phyloP scores from a whole-genome alignment of 257 asterid genomes.

The Fraxinus cuspidata region DNA sequence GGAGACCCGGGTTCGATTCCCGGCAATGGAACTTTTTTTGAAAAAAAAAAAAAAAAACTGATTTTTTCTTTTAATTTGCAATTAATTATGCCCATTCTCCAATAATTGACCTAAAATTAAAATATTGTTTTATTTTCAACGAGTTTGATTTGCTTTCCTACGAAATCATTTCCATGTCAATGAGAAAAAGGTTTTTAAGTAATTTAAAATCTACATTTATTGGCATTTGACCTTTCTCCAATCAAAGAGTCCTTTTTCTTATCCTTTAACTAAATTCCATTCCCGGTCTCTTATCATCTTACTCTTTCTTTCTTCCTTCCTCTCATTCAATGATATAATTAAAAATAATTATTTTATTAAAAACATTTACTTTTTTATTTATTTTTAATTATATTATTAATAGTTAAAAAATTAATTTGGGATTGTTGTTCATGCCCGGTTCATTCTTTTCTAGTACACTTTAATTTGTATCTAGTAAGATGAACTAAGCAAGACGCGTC shows the following conservation, averaged over 20 bases:
- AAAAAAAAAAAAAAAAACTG: too few relatives aligned
- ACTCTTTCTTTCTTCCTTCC: not conserved
- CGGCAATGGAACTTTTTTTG: slow-evolving; percentile 60
- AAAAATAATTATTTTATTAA: not conserved
- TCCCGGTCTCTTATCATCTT: not conserved
- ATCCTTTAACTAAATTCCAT: not conserved
- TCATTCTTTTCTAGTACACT: too few relatives aligned
- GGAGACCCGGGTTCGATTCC: slow-evolving; percentile 98
- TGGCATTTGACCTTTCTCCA: not conserved
- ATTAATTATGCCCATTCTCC: not conserved
- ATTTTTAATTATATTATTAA: not conserved
- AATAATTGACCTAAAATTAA: not conserved
- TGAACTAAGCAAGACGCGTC: too few relatives aligned
- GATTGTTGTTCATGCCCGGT: not conserved
- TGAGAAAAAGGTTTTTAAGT: not conserved
- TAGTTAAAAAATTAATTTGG: not conserved
- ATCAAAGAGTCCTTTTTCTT: not conserved
- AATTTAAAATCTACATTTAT: not conserved
- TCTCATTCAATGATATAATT: not conserved
- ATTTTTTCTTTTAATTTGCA: not conserved
- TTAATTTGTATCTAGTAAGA: not conserved
- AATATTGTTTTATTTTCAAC: not conserved
- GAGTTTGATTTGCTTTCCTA: not conserved
- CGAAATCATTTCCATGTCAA: not conserved
- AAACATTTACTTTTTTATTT: not conserved